Conservation (phyloP, 805 yeast species). For the Suhomyces sp. region DNA sequence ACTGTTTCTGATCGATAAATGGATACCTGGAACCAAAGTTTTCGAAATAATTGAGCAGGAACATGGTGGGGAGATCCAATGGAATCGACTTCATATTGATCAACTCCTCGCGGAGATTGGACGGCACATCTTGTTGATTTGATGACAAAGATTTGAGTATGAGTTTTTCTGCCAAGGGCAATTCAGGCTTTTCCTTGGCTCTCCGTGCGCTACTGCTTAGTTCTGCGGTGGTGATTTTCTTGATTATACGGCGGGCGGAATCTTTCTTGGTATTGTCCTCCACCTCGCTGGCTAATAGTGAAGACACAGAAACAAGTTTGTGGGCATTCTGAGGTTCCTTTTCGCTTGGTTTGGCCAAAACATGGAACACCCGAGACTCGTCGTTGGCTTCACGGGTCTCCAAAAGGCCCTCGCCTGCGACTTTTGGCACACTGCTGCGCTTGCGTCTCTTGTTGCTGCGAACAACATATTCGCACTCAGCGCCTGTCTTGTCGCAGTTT, state of each 20-base stretch:
- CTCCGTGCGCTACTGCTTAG: constrained; percentile 7
- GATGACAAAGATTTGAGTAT: constrained; percentile 2
- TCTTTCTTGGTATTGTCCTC: constrained; percentile 3
- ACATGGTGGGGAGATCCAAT: constrained; percentile 27
- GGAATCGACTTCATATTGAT: constrained; percentile 33
- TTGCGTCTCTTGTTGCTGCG: constrained; percentile 28
- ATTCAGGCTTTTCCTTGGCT: constrained; percentile 3
- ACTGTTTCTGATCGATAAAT: constrained; percentile 23
- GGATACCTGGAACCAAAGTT: constrained; percentile 37
- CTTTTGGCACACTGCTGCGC: constrained; percentile 1
- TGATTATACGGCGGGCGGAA: constrained; percentile 2
- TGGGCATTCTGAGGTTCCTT: constrained; percentile 6
- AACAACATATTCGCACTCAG: constrained; percentile 36
- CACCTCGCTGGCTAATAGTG: constrained; percentile 16
- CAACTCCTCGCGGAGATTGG: constrained; percentile 28
- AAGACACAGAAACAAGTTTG: constrained; percentile 21
- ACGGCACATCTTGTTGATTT: background rate
- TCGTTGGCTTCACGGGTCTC: constrained; percentile 1
- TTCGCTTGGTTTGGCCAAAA: constrained; percentile 1
- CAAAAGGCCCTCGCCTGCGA: background rate
- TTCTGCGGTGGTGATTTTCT: constrained; percentile 6
- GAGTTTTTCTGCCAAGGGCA: constrained; percentile 3
- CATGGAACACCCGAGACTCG: constrained; percentile 6
- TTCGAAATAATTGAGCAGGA: constrained; percentile 34
- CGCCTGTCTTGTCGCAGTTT: constrained; percentile 33